Evolutionary conservation across 2,329 filamentous ascomycete species (phyloP), one percentile per base, ranked within the genome.

Genomic region (Ophidiomyces ophidiicola): DNA sequence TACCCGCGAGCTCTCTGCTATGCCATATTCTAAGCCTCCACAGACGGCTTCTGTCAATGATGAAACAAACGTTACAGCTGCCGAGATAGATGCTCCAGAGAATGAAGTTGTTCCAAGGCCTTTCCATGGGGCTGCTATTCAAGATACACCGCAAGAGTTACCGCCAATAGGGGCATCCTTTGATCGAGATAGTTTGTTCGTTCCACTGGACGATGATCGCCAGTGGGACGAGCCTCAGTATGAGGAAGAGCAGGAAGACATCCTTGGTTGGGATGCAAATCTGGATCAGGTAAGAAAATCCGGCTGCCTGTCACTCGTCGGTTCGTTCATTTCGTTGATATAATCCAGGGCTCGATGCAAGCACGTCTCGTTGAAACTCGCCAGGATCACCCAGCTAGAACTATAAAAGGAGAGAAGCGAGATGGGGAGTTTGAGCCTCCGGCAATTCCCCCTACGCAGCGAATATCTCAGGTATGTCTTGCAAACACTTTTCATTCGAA

Each of bases 221-320:
- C 63, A 67, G 38, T 80, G 76, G 75, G 73, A 77, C 49, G 74
- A 74, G 18, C 61, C 68, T 14, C 68, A 71, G 41, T 69, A 66
- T 40, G 66, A 66, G 15, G 59, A 66, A 15, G 64, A 76, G 32
- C 65, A 71, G 7, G 68, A 71, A 50, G 76, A 79, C 53, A 71
- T 70, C 39, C 64, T 78, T 32, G 72, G 73, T 2, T 78, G 75
- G 71, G 72, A 78, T 53, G 67, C 71, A 20, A 72, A 66, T 48
- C 69, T 67, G 18, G 66, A 71, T 30, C 53, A 63, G 48, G 66
- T 68, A 53, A 51, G 57, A 6, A 18, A 25, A 23, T 23, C 3
- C 12, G 11, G 28, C 7, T n/a, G 15, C 39, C 33, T 11, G 17
- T 18, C 26, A 3, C n/a, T 29, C 5, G 8, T n/a, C 6, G 5